These are phyloP conservation scores for Acidomyces sp. DNA, from an alignment of 495 filamentous ascomycete species.

Conservation along the genomic window DNA sequence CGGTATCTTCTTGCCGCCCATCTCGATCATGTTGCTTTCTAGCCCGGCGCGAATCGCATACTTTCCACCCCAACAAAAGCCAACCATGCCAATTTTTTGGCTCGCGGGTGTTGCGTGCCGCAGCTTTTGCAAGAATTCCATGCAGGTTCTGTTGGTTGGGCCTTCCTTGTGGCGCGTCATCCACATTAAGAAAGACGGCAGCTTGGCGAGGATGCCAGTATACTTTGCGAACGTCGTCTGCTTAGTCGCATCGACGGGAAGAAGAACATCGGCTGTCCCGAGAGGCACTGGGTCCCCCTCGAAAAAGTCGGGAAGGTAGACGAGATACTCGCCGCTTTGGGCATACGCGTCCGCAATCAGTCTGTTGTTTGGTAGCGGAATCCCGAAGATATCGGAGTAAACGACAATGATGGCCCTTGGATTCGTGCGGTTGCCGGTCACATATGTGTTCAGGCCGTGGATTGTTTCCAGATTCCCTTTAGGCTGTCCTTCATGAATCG, in stretches of 20 bases:
- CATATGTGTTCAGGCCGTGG: slow-evolving; percentile 31
- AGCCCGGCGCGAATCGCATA: slow-evolving; percentile 29
- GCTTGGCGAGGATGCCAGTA: slow-evolving; percentile 26
- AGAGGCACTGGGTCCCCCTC: slow-evolving; percentile 31
- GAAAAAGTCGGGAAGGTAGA: slow-evolving; percentile 34
- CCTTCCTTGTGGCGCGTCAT: slow-evolving; percentile 28
- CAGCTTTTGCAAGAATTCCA: slow-evolving; percentile 23
- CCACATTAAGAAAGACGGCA: slow-evolving; percentile 28
- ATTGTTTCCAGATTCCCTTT: slow-evolving; percentile 29
- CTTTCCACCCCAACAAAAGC: slow-evolving; percentile 34
- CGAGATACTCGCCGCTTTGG: slow-evolving; percentile 31
- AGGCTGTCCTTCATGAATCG: slow-evolving; percentile 31
- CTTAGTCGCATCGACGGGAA: slow-evolving; percentile 32
- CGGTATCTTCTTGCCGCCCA: slow-evolving; percentile 30
- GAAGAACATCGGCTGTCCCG: slow-evolving; percentile 28
- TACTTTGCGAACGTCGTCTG: slow-evolving; percentile 30
- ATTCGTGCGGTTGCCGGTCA: slow-evolving; percentile 30
- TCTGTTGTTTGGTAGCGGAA: slow-evolving; percentile 29
- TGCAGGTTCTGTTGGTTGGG: slow-evolving; percentile 26
- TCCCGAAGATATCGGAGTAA: slow-evolving; percentile 34
- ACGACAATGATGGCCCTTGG: slow-evolving; percentile 30
- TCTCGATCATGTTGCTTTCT: slow-evolving; percentile 25
- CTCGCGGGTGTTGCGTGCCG: slow-evolving; percentile 24
- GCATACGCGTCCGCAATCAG: slow-evolving; percentile 36
- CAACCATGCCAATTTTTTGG: slow-evolving; percentile 31